phyloP scores from a whole-genome alignment of 305 asterid species.

The Fraxinus sp. region DNA sequence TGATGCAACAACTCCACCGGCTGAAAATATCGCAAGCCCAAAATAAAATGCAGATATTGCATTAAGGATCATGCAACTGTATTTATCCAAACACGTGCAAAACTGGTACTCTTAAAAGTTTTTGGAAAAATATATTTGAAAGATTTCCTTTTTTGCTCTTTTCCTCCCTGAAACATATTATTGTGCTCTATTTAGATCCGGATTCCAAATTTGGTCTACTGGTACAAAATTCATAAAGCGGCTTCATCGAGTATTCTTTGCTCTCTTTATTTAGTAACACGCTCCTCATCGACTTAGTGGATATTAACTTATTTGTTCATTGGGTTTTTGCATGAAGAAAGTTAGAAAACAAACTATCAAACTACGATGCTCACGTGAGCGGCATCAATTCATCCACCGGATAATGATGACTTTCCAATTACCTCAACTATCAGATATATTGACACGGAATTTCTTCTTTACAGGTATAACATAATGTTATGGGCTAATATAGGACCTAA shows the following conservation, averaged over 20 bases:
- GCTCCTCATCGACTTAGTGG: neutral
- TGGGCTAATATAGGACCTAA: neutral
- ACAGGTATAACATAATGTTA: neutral
- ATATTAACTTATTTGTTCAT: neutral
- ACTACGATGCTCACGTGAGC: neutral
- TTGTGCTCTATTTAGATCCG: neutral
- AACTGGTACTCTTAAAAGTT: neutral
- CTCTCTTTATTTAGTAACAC: neutral
- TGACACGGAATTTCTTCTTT: neutral
- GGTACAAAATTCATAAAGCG: neutral
- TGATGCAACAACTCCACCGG: slow-evolving; percentile 93
- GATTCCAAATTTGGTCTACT: neutral
- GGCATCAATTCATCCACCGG: neutral
- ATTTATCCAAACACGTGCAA: neutral
- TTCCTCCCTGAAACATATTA: neutral
- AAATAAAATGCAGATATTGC: neutral
- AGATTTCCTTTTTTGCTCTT: neutral
- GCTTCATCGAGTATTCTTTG: neutral
- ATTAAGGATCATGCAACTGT: neutral
- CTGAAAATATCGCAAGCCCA: slow-evolving; percentile 37
- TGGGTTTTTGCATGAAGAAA: neutral
- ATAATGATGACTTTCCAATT: neutral
- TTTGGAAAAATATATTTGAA: neutral
- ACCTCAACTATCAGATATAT: neutral
- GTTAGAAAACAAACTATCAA: neutral